These are phyloP conservation scores for Psilocybe mexicana DNA, from an alignment of 1,284 basidiomycete genomes.

Conservation along the genomic window DNA sequence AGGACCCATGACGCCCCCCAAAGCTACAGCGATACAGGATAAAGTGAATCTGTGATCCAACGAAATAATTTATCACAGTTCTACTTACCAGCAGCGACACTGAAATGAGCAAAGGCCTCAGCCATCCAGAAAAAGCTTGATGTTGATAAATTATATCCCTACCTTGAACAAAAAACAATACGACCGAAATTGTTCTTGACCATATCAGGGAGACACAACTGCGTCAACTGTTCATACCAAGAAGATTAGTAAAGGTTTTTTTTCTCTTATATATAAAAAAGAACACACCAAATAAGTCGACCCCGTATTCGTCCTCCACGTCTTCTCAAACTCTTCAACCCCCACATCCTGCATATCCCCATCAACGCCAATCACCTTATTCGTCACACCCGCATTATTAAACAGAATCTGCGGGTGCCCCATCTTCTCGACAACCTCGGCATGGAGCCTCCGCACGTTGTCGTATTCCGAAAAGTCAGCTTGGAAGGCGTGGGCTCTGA, in stretches of 20 bases:
- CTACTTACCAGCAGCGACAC: slow-evolving; percentile 37
- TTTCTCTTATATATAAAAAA: too few relatives aligned
- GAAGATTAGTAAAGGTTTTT: background rate
- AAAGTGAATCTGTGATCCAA: too few relatives aligned
- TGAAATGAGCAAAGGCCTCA: slow-evolving; percentile 7
- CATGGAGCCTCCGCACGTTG: slow-evolving; percentile 42
- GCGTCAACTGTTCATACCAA: slow-evolving; percentile 39
- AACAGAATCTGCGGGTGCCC: slow-evolving; percentile 53
- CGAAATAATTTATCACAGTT: too few relatives aligned
- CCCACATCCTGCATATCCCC: slow-evolving; percentile 47
- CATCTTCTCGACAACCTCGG: slow-evolving; percentile 41
- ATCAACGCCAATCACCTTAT: slow-evolving; percentile 42
- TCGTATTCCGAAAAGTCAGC: slow-evolving; percentile 50
- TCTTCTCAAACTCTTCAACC: slow-evolving; percentile 47
- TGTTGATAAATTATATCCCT: slow-evolving; percentile 10
- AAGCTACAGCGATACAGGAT: slow-evolving; percentile 32
- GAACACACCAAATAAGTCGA: slow-evolving; percentile 40
- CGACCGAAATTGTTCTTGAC: slow-evolving; percentile 49
- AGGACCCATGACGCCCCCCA: slow-evolving; percentile 55
- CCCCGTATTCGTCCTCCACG: slow-evolving; percentile 50
- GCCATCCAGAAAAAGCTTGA: background rate
- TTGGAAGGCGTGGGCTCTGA: slow-evolving; percentile 35
- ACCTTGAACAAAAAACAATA: slow-evolving; percentile 53
- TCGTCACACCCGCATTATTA: slow-evolving; percentile 49
- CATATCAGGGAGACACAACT: slow-evolving; percentile 54